Conservation (phyloP, 805 yeast species). For the Starmerella bacillaris region DNA sequence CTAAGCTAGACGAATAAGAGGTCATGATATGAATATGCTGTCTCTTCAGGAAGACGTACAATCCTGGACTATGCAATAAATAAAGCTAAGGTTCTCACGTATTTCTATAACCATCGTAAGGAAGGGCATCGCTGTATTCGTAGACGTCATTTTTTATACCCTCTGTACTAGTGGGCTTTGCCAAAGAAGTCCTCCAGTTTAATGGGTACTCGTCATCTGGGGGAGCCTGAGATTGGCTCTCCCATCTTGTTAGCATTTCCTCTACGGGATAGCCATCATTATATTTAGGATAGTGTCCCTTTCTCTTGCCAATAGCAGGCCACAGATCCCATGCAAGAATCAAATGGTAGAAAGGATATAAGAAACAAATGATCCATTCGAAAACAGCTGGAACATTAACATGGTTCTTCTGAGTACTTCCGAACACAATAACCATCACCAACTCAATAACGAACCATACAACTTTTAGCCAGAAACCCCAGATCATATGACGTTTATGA, state of each 20-base stretch:
- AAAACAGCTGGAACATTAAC: constrained; percentile 38
- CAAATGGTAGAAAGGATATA: constrained; percentile 55
- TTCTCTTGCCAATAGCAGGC: constrained; percentile 34
- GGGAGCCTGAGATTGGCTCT: neutral
- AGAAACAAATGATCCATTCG: constrained; percentile 79
- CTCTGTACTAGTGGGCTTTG: no score
- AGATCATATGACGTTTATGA: constrained; percentile 20
- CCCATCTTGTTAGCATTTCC: neutral
- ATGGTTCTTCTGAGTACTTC: constrained; percentile 22
- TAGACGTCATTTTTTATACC: no score
- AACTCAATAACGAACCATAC: constrained; percentile 53
- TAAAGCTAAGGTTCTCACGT: no score
- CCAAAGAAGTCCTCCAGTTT: no score
- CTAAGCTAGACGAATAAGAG: no score
- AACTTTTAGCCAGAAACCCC: constrained; percentile 33
- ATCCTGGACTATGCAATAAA: no score
- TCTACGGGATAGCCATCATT: constrained; percentile 10
- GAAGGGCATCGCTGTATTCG: no score
- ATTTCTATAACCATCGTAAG: no score
- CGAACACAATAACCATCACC: constrained; percentile 49
- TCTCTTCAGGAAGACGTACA: no score
- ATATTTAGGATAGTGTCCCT: constrained; percentile 16
- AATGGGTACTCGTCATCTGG: no score
- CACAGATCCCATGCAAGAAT: constrained; percentile 52
- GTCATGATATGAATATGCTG: no score